A percentile compares a stretch with the other conserved stretches of the same genome.
Evolutionary conservation across 768 basidiomycete species (phyloP).

Genomic region (Holtermanniella nyarrowii): DNA sequence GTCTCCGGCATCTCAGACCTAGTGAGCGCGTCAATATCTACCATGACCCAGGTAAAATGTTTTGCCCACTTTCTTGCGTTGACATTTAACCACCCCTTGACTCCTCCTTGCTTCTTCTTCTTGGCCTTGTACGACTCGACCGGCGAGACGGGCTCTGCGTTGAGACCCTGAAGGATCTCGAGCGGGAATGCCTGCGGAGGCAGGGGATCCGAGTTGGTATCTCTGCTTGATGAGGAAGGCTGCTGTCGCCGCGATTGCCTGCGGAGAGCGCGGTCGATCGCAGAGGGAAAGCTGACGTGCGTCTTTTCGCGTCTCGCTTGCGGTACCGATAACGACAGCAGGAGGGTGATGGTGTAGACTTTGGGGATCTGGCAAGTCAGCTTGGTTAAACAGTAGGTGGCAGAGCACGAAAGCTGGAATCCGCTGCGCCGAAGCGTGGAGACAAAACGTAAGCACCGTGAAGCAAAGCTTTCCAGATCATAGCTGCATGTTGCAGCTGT

Average conservation of each 20-base stretch:
- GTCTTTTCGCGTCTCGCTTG: not conserved
- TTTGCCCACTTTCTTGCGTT: not conserved
- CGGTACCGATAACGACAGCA: conserved; percentile 20
- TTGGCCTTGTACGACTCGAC: not conserved
- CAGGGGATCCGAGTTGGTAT: too few species aligned
- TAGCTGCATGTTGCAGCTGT: too few species aligned
- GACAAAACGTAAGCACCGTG: too few species aligned
- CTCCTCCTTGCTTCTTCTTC: not conserved
- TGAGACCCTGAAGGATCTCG: not conserved
- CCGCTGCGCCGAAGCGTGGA: too few species aligned
- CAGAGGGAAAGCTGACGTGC: too few species aligned
- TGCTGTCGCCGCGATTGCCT: too few species aligned
- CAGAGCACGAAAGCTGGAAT: too few species aligned
- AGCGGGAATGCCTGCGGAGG: not conserved
- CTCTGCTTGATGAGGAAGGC: too few species aligned
- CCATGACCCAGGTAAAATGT: not conserved
- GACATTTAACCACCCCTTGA: not conserved
- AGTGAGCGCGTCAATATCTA: not conserved
- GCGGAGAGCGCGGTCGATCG: too few species aligned
- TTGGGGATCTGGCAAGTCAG: conserved; percentile 23
- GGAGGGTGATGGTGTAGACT: conserved; percentile 26
- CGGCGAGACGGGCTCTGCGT: not conserved
- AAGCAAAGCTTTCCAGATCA: too few species aligned
- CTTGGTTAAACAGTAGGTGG: too few species aligned
- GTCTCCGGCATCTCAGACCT: too few species aligned